Evolutionary conservation across 2,329 filamentous ascomycete species (phyloP).

Genomic region (Ascochyta viciae-villosae): DNA sequence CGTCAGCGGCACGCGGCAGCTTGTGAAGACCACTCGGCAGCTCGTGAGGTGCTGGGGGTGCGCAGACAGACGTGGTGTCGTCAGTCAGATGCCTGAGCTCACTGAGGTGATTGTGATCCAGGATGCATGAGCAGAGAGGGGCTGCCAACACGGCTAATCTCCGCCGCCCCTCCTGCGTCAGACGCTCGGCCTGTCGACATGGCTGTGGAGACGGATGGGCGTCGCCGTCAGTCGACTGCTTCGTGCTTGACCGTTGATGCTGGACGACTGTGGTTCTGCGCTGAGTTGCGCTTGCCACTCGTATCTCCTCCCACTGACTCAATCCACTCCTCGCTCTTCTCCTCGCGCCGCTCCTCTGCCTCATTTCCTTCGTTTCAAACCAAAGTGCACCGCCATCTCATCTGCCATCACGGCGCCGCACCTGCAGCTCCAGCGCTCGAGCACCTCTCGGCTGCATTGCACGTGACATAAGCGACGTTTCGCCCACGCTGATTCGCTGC

Average conservation of each 20-base stretch:
- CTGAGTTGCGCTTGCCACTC: slow-evolving; percentile 15
- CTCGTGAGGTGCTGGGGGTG: slow-evolving; percentile 8
- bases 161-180: slow-evolving; percentile 10
- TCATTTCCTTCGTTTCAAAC: too few relatives aligned
- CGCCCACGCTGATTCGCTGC: slow-evolving; percentile 3
- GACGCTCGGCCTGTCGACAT: slow-evolving; percentile 9
- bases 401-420: slow-evolving; percentile 2
- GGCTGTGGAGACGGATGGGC: slow-evolving; percentile 12
- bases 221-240: slow-evolving; percentile 7
- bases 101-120: slow-evolving; percentile 16
- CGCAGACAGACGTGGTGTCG: slow-evolving; percentile 12
- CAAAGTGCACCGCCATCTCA: not conserved
- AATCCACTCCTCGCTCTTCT: not conserved
- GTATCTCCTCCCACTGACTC: slow-evolving; percentile 5
- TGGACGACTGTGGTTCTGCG: not conserved
- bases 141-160: slow-evolving; percentile 23
- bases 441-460: not conserved
- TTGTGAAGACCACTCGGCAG: slow-evolving; percentile 27
- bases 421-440: too few relatives aligned
- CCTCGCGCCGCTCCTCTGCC: not conserved
- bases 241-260: not conserved
- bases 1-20: slow-evolving; percentile 20
- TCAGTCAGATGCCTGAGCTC: slow-evolving; percentile 1
- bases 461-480: slow-evolving; percentile 5
- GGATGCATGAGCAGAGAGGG: slow-evolving; percentile 18